These are phyloP conservation scores for Peronospora belbahrii DNA, from an alignment of 352 stramenopile genomes.

Conservation along the genomic window DNA sequence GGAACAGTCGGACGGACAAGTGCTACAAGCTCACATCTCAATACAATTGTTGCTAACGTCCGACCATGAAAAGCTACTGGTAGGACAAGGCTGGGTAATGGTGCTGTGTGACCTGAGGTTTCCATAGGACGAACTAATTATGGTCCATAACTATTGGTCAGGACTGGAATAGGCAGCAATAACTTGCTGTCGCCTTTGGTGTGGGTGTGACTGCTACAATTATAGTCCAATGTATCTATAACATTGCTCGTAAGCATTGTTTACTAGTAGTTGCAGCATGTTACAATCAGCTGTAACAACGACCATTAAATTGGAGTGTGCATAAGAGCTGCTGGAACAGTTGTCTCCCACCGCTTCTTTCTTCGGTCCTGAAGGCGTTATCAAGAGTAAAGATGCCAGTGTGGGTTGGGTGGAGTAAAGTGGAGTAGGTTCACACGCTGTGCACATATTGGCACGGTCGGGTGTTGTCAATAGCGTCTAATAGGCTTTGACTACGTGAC, in stretches of 20 bases:
- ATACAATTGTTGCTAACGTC: conserved; percentile 62
- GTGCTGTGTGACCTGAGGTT: conserved; percentile 68
- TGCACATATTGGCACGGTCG: conserved; percentile 95
- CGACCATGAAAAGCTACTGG: conserved; percentile 69
- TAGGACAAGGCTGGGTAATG: conserved; percentile 59
- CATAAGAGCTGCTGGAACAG: conserved; percentile 63
- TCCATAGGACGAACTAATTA: conserved; percentile 60
- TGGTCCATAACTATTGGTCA: too few species aligned
- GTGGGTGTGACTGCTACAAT: conserved; percentile 41
- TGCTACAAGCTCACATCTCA: conserved; percentile 52
- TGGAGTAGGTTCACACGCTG: conserved; percentile 94
- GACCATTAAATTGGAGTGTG: conserved; percentile 10
- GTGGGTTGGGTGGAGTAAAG: conserved; percentile 95
- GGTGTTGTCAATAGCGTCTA: conserved; percentile 92
- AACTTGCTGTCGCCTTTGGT: conserved; percentile 46
- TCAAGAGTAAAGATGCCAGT: conserved; percentile 80
- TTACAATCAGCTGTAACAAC: neutral
- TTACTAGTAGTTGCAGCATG: neutral
- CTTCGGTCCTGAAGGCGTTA: conserved; percentile 91
- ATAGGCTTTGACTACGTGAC: conserved; percentile 99
- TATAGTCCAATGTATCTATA: conserved; percentile 36
- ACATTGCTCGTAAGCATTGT: conserved; percentile 24
- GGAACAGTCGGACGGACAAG: too few species aligned
- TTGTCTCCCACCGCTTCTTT: conserved; percentile 92
- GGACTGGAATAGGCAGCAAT: conserved; percentile 16